Base-by-base conservation (phyloP, 1,284 basidiomycete species). In the Ceratobasidium papillatum region DNA sequence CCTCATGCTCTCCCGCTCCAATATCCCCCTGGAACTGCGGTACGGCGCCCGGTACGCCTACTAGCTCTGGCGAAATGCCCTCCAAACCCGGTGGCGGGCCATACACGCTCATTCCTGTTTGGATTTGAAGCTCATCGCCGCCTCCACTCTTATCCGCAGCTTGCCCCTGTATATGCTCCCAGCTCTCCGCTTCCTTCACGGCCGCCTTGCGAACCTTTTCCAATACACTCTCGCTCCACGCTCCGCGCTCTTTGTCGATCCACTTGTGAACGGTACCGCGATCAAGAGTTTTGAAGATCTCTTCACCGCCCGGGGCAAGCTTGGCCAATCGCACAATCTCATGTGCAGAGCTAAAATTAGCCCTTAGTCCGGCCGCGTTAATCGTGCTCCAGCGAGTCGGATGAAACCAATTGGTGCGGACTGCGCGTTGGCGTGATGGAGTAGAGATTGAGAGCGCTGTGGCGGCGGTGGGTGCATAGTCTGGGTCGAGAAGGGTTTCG, bases 391-490 rank as follows among this genome's bases (percentile, higher is more conserved):
- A 73, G 9, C 69, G 69, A 11, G 69, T 38, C 5, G 69, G 69
- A n/a, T 73, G 69, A n/a, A 73, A 73, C 69, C 69, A 73, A 45
- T 73, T 73, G 36, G 69, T 73, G 14, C 69, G 69, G 22, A 73
- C 69, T 38, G 69, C 69, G 34, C 69, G 69, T 62, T 73, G 69
- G 38, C 69, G 69, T 2, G 62, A 64, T 17, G 59, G 38, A 45
- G 62, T 64, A 12, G 56, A 58, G 22, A 30, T 43, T 3, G 59
- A 43, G n/a, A 30, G 17, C 22, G 62, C 41, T 30, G 45, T 19
- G 25, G 62, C 62, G 9, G 62, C 14, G 27, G 45, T 34, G 4
- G 62, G 41, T n/a, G 62, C 19, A n/a, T 47, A 64, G 11, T 27
- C n/a, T 7, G 69, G n/a, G 32, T 45, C 59, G 2, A 59, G 27